Percentiles rank a stretch among this genome's conserved stretches.
These are phyloP conservation scores for Trifolium dubium DNA, from an alignment of 306 rosid genomes.

Conservation along the genomic window DNA sequence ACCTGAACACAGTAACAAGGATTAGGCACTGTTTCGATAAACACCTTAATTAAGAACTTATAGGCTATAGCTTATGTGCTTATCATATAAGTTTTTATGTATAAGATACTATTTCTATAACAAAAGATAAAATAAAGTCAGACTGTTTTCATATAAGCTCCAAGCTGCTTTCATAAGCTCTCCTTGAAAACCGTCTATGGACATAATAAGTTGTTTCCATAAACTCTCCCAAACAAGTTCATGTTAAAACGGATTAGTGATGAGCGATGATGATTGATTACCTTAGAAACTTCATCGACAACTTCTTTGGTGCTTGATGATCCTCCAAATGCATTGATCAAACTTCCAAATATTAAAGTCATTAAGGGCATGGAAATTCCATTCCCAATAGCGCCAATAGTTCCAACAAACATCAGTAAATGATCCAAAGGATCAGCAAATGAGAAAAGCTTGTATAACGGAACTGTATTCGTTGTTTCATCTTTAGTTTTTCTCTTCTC, in stretches of 20 bases:
- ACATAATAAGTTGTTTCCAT: not conserved
- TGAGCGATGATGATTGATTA: not conserved
- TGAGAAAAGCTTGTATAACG: conserved; percentile 81
- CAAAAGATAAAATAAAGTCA: not conserved
- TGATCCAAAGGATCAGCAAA: conserved; percentile 74
- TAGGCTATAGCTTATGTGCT: not conserved
- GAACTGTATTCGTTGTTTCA: conserved; percentile 53
- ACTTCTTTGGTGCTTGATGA: conserved; percentile 39
- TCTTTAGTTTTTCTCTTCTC: conserved; percentile 47
- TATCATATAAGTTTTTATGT: not conserved
- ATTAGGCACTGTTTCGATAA: not conserved
- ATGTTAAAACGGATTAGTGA: not conserved
- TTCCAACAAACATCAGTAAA: conserved; percentile 68
- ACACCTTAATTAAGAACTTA: not conserved
- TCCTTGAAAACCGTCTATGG: not conserved
- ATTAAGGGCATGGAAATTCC: conserved; percentile 69
- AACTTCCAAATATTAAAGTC: conserved; percentile 65
- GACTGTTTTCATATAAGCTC: not conserved
- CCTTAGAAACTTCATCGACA: conserved; percentile 69
- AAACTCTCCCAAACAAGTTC: not conserved
- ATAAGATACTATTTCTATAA: not conserved
- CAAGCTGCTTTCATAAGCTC: too few relatives aligned
- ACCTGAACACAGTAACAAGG: conserved; percentile 48
- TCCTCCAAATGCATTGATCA: conserved; percentile 74
- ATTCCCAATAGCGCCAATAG: conserved; percentile 65